Conservation (phyloP, 2,329 filamentous ascomycete genomes). For the Polychaeton citri region DNA sequence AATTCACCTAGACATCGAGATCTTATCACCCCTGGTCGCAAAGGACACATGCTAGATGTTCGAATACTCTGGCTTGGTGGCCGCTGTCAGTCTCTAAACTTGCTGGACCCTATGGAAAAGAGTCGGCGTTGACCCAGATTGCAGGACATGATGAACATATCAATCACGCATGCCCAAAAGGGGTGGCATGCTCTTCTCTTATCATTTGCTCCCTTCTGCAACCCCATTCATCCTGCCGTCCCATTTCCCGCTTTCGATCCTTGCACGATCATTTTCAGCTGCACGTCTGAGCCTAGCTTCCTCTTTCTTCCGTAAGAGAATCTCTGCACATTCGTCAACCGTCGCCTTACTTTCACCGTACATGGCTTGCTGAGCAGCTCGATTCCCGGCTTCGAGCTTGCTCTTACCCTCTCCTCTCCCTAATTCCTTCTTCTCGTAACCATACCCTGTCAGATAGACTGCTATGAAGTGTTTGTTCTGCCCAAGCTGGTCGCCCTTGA, state of each 20-base stretch:
- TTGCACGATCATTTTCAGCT: not conserved
- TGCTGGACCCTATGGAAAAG: no score
- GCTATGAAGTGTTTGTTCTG: conserved; percentile 43
- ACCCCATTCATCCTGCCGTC: not conserved
- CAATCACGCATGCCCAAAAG: no score
- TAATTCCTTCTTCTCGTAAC: conserved; percentile 48
- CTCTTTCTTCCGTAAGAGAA: conserved; percentile 5
- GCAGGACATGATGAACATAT: no score
- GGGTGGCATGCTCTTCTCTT: no score
- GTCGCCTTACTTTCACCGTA: conserved; percentile 25
- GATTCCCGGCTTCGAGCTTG: conserved; percentile 56
- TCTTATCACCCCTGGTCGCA: no score
- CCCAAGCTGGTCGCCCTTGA: conserved; percentile 41
- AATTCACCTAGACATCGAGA: no score
- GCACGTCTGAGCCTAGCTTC: conserved; percentile 1
- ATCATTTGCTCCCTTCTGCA: no score
- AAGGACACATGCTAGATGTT: no score
- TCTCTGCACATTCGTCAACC: conserved; percentile 13
- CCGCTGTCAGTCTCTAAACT: no score
- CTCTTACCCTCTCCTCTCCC: conserved; percentile 50
- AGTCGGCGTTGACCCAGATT: no score
- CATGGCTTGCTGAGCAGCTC: conserved; percentile 52
- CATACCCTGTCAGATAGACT: conserved; percentile 55
- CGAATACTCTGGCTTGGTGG: no score
- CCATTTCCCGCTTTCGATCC: not conserved